Percentiles rank a stretch among this genome's conserved stretches.
phyloP scores from a whole-genome alignment of 192 early-diverging fungal genomes.

The Haplosporangium gracile region DNA sequence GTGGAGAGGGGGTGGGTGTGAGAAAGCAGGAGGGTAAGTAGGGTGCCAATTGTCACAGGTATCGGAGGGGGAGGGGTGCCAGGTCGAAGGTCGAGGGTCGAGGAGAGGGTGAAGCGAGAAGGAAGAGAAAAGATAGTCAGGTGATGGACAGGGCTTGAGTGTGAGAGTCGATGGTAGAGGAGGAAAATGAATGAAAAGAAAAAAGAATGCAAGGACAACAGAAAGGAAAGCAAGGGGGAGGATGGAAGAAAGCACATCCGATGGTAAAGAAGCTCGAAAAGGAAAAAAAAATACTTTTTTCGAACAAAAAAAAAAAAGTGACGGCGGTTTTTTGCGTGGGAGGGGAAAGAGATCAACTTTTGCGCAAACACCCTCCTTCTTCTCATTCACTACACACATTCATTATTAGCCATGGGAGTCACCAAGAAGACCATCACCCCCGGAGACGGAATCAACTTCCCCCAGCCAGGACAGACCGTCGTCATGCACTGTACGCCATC shows the following conservation, averaged over 20 bases:
- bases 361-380: not conserved
- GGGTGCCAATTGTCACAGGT: too few relatives aligned
- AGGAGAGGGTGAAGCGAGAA: too few relatives aligned
- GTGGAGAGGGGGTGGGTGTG: not conserved
- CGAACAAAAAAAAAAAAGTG: not conserved
- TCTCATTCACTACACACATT: not conserved
- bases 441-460: constrained; percentile 66
- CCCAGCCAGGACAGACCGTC: constrained; percentile 76
- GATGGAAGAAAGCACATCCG: not conserved
- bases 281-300: not conserved
- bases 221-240: not conserved
- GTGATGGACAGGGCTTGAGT: too few relatives aligned
- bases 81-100: too few relatives aligned
- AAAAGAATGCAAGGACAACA: too few relatives aligned
- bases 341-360: not conserved
- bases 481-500: constrained; percentile 74
- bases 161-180: too few relatives aligned
- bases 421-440: constrained; percentile 54
- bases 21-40: not conserved
- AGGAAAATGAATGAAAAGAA: too few relatives aligned
- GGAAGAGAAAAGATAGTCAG: too few relatives aligned
- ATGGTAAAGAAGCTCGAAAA: not conserved
- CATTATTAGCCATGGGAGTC: constrained; percentile 31
- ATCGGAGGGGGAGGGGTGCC: too few relatives aligned
- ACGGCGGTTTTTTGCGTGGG: not conserved